Percentiles rank a stretch among this genome's conserved stretches.
Conservation (phyloP, 148 eudicot genomes). For the Suaeda aralocaspica region DNA sequence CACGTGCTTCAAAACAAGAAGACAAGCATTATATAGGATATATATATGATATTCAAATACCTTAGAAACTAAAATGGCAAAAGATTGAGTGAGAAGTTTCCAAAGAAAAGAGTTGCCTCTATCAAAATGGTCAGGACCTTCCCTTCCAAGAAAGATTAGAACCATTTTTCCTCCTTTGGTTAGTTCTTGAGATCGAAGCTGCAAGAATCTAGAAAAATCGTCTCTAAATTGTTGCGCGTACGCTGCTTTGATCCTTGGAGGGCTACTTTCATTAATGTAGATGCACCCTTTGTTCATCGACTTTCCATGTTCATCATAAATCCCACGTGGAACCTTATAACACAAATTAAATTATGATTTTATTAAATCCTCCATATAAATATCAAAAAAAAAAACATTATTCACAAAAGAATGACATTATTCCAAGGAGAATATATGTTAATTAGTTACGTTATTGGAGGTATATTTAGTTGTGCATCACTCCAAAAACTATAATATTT, state of each 20-base stretch:
- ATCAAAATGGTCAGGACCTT: slow-evolving; percentile 45
- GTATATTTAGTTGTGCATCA: too few relatives aligned
- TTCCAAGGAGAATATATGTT: too few relatives aligned
- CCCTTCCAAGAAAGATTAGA: slow-evolving; percentile 67
- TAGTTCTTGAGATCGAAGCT: slow-evolving; percentile 60
- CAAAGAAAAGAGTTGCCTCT: slow-evolving; percentile 71
- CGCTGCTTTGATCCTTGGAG: slow-evolving; percentile 41
- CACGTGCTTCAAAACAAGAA: too few relatives aligned
- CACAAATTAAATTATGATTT: not conserved
- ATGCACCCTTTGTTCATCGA: slow-evolving; percentile 66
- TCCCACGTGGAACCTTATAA: slow-evolving; percentile 57
- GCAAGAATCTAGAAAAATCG: slow-evolving; percentile 62
- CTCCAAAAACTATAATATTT: too few relatives aligned
- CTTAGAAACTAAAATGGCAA: slow-evolving; percentile 46
- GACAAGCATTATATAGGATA: not conserved
- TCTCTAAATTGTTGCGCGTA: slow-evolving; percentile 60
- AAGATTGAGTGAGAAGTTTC: slow-evolving; percentile 67
- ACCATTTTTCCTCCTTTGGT: slow-evolving; percentile 60
- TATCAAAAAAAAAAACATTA: too few relatives aligned
- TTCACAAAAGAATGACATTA: too few relatives aligned
- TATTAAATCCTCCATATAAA: too few relatives aligned
- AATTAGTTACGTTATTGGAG: too few relatives aligned
- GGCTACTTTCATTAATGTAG: slow-evolving; percentile 67
- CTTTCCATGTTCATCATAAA: slow-evolving; percentile 50
- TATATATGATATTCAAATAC: slow-evolving; percentile 28